Conservation (phyloP, 345 rosid species). For the Microcos paniculata region DNA sequence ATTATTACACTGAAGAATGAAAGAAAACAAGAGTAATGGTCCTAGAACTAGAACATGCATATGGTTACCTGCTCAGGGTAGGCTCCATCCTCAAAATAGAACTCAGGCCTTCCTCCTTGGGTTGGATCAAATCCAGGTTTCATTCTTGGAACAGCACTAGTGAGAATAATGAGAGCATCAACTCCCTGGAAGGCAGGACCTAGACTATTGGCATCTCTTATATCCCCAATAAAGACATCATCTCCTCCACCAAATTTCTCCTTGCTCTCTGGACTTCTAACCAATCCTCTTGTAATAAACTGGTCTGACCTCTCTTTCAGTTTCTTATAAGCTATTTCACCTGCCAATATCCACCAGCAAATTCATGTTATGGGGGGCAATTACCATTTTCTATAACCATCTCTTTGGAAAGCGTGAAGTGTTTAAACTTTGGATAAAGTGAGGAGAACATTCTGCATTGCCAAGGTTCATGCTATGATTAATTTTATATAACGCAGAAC, state of each 20-base stretch:
- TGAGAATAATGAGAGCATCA: conserved; percentile 83
- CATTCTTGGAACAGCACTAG: conserved; percentile 85
- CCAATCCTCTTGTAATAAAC: conserved; percentile 74
- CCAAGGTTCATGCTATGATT: not conserved
- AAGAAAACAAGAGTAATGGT: conserved; percentile 4
- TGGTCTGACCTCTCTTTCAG: conserved; percentile 79
- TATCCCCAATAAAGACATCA: conserved; percentile 74
- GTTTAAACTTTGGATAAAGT: not conserved
- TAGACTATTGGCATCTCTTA: conserved; percentile 52
- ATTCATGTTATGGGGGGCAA: not conserved
- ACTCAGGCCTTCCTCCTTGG: conserved; percentile 87
- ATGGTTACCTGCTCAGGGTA: conserved; percentile 81
- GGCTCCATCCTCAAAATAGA: conserved; percentile 85
- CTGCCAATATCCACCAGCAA: conserved; percentile 37
- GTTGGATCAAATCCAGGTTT: conserved; percentile 85
- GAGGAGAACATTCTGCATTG: not conserved
- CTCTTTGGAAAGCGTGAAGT: not conserved
- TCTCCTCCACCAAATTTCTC: conserved; percentile 76
- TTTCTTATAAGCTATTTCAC: conserved; percentile 79
- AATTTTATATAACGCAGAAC: not conserved
- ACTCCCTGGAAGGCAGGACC: conserved; percentile 66
- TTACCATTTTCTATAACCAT: not conserved
- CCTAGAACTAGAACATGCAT: not conserved
- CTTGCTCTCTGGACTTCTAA: conserved; percentile 85
- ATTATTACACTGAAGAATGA: conserved; percentile 14